These are phyloP conservation scores for Wickerhamiella azyma DNA, from an alignment of 805 yeast genomes.

Conservation along the genomic window DNA sequence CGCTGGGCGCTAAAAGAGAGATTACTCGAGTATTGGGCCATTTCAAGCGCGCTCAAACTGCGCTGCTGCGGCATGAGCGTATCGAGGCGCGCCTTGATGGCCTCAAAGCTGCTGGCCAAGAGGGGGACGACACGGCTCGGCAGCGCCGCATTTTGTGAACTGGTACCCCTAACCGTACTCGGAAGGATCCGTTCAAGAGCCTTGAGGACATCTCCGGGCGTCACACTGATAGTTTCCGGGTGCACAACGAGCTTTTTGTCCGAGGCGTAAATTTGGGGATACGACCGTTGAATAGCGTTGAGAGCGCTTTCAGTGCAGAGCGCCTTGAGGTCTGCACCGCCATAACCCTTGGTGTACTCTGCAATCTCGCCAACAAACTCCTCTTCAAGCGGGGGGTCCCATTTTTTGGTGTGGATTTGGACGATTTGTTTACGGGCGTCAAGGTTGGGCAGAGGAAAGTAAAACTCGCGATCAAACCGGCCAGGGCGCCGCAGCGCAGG, in stretches of 20 bases:
- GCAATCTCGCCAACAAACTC: constrained; percentile 56
- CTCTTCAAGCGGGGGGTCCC: constrained; percentile 61
- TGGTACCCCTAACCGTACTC: constrained; percentile 75
- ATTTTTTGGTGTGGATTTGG: constrained; percentile 72
- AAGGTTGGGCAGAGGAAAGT: constrained; percentile 81
- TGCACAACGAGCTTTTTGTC: constrained; percentile 60
- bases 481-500: constrained; percentile 97
- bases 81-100: constrained; percentile 37
- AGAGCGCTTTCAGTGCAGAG: constrained; percentile 92
- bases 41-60: constrained; percentile 47
- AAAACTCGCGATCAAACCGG: constrained; percentile 91
- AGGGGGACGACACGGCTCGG: constrained; percentile 62
- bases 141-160: constrained; percentile 54
- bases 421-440: constrained; percentile 68
- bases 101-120: constrained; percentile 37
- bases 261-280: constrained; percentile 81
- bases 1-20: constrained; percentile 47
- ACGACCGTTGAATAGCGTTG: constrained; percentile 77
- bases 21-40: constrained; percentile 39
- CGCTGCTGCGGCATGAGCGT: constrained; percentile 46
- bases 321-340: constrained; percentile 94
- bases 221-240: constrained; percentile 56
- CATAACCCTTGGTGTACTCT: constrained; percentile 80
- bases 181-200: constrained; percentile 84
- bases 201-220: constrained; percentile 69